phyloP scores from a whole-genome alignment of 108 stramenopile species.

The Fragilariopsis cylindrus region DNA sequence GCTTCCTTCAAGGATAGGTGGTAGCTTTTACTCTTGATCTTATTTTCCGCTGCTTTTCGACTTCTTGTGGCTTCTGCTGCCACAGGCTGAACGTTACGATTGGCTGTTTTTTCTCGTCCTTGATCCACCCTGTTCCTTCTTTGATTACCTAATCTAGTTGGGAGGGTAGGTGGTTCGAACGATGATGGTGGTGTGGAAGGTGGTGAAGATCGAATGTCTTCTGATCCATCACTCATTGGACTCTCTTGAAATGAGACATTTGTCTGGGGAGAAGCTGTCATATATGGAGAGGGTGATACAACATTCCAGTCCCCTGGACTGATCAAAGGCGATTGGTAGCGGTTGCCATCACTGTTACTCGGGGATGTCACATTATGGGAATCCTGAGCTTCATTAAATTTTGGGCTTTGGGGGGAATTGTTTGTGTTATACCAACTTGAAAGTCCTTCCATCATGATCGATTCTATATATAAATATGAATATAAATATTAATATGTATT shows the following conservation, averaged over 20 bases:
- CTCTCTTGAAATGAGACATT: constrained; percentile 4
- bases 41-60: not conserved
- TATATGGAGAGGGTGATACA: constrained; percentile 25
- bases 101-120: constrained; percentile 16
- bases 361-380: constrained; percentile 15
- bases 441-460: no score
- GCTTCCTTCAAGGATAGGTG: not conserved
- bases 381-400: not conserved
- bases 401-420: no score
- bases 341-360: constrained; percentile 28
- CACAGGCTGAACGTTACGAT: constrained; percentile 9
- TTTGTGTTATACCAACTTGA: no score
- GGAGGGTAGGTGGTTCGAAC: constrained; percentile 13
- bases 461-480: no score
- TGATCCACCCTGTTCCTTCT: not conserved
- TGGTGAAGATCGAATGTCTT: constrained; percentile 8
- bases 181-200: constrained; percentile 8
- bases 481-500: no score
- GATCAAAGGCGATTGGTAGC: constrained; percentile 26
- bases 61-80: constrained; percentile 1
- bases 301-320: constrained; percentile 37
- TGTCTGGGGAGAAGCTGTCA: constrained; percentile 1
- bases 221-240: not conserved
- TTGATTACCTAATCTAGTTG: not conserved
- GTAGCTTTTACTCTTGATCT: not conserved